A percentile compares a stretch with the other conserved stretches of the same genome.
phyloP scores from a whole-genome alignment of 148 eudicot species.

The Camellia lanceoleosa region DNA sequence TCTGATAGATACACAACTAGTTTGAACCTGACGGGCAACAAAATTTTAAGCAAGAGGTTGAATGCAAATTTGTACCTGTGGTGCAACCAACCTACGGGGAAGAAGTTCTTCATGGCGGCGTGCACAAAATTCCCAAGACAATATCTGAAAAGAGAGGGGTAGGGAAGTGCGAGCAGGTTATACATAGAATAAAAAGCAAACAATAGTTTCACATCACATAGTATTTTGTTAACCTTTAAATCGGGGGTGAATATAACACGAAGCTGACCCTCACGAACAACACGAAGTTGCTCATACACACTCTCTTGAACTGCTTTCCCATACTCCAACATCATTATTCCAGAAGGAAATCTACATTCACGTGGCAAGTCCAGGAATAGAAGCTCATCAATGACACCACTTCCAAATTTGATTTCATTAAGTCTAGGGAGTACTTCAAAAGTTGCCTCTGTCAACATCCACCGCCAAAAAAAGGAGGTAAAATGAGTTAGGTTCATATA shows the following conservation, averaged over 20 bases:
- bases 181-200: background rate
- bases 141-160: slow-evolving; percentile 39
- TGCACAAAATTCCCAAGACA: slow-evolving; percentile 97
- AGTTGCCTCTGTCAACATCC: slow-evolving; percentile 73
- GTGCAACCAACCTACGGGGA: slow-evolving; percentile 81
- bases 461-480: background rate
- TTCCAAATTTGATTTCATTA: slow-evolving; percentile 83
- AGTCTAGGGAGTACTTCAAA: slow-evolving; percentile 94
- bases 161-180: slow-evolving; percentile 12
- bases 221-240: slow-evolving; percentile 51
- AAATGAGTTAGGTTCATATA: background rate
- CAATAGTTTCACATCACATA: background rate
- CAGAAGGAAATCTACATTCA: slow-evolving; percentile 68
- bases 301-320: slow-evolving; percentile 92
- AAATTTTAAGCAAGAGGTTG: slow-evolving; percentile 2
- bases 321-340: slow-evolving; percentile 85
- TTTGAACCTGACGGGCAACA: background rate
- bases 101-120: slow-evolving; percentile 92
- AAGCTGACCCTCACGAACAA: slow-evolving; percentile 89
- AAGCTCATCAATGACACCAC: slow-evolving; percentile 91
- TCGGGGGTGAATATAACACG: slow-evolving; percentile 83
- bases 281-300: slow-evolving; percentile 90
- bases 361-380: slow-evolving; percentile 83
- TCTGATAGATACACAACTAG: background rate
- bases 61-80: slow-evolving; percentile 56